These are phyloP conservation scores for Lecanosticta acicola DNA, from an alignment of 2,329 filamentous ascomycete species.

Conservation along the genomic window DNA sequence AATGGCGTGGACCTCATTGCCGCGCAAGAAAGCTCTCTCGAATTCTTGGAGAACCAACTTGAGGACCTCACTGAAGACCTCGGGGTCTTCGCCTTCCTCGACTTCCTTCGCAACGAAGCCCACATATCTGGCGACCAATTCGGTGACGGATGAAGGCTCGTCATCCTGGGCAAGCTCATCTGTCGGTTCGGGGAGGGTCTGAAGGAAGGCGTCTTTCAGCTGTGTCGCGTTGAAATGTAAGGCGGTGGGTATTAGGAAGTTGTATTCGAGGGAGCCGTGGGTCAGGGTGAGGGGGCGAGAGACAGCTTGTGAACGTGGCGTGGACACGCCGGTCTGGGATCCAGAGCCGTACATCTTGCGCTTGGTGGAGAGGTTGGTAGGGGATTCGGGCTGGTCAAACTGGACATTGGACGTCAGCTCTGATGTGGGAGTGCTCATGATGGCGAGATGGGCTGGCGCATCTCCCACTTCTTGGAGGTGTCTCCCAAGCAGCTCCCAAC, in stretches of 20 bases:
- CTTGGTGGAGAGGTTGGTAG: slow-evolving; percentile 12
- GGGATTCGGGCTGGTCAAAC: slow-evolving; percentile 15
- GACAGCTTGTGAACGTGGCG: slow-evolving; percentile 86
- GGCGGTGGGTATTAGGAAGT: slow-evolving; percentile 88
- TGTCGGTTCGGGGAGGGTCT: slow-evolving; percentile 80
- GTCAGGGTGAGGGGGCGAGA: slow-evolving; percentile 83
- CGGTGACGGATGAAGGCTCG: slow-evolving; percentile 91
- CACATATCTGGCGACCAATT: slow-evolving; percentile 90
- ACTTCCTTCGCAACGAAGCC: slow-evolving; percentile 84
- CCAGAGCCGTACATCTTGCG: slow-evolving; percentile 26
- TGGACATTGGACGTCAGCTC: slow-evolving; percentile 20
- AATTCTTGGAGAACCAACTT: slow-evolving; percentile 94
- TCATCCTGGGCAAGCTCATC: slow-evolving; percentile 98
- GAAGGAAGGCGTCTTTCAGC: slow-evolving; percentile 83
- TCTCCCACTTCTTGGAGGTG: too few relatives aligned
- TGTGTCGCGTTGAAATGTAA: slow-evolving; percentile 95
- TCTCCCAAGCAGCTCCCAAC: background rate
- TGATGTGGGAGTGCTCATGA: slow-evolving; percentile 20
- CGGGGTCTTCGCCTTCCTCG: slow-evolving; percentile 86
- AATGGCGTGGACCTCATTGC: slow-evolving; percentile 93
- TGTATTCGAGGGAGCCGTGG: slow-evolving; percentile 93
- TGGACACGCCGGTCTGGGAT: slow-evolving; percentile 86
- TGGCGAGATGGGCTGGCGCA: slow-evolving; percentile 2
- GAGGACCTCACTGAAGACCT: slow-evolving; percentile 85
- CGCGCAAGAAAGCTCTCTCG: slow-evolving; percentile 86